A percentile compares a stretch with the other conserved stretches of the same genome.
Evolutionary conservation across 805 yeast genomes (phyloP).

Genomic region (Hemisphaericaspora nanyangensis): DNA sequence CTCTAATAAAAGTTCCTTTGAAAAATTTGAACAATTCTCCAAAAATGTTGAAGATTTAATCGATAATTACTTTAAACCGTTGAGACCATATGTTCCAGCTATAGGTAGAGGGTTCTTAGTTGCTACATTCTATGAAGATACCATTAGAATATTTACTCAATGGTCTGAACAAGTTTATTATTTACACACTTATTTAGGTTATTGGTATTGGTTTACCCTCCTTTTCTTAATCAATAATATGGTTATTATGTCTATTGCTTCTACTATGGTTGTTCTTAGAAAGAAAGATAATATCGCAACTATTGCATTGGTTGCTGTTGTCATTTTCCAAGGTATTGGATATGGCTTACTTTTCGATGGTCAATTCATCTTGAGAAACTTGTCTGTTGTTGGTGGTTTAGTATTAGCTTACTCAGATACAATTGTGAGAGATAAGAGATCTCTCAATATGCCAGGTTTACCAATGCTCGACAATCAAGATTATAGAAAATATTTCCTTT

Average conservation of each 20-base stretch:
- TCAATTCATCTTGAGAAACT: constrained; percentile 77
- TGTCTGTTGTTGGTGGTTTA: constrained; percentile 90
- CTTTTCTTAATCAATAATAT: constrained; percentile 64
- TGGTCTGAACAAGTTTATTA: constrained; percentile 91
- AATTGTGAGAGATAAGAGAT: constrained; percentile 70
- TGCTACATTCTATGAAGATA: constrained; percentile 90
- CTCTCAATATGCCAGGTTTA: constrained; percentile 66
- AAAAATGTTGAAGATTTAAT: constrained; percentile 52
- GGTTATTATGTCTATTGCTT: constrained; percentile 65
- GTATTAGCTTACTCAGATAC: constrained; percentile 84
- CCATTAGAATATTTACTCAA: constrained; percentile 76
- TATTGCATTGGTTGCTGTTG: constrained; percentile 62
- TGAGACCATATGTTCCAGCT: constrained; percentile 77
- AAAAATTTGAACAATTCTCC: constrained; percentile 48
- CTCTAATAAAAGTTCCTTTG: constrained; percentile 22
- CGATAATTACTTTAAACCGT: constrained; percentile 46
- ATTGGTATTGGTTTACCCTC: constrained; percentile 75
- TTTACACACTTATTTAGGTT: constrained; percentile 72
- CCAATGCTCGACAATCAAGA: constrained; percentile 71
- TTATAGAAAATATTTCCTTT: constrained; percentile 71
- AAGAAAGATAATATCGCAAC: constrained; percentile 70
- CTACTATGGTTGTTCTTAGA: constrained; percentile 66
- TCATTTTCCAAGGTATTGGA: constrained; percentile 77
- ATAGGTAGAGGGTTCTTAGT: constrained; percentile 88
- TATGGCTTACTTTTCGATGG: constrained; percentile 84